These are phyloP conservation scores for Hypoxylon cercidicola DNA, from an alignment of 495 filamentous ascomycete genomes.

Conservation along the genomic window DNA sequence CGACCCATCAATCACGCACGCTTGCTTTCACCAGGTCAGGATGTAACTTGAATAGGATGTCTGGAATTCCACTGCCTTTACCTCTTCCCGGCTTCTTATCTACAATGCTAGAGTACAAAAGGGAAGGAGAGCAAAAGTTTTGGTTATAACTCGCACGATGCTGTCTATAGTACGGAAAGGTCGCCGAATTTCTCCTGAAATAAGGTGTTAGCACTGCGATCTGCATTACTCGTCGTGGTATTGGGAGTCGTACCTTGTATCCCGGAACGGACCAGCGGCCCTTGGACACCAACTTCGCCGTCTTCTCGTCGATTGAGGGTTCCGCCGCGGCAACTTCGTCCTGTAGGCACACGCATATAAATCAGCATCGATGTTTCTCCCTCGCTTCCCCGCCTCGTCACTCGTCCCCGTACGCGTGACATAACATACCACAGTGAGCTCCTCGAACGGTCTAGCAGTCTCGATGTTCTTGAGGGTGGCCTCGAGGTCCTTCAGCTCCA, in stretches of 20 bases:
- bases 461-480: slow-evolving; percentile 97
- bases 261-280: slow-evolving; percentile 97
- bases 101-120: slow-evolving; percentile 70
- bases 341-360: slow-evolving; percentile 55
- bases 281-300: slow-evolving; percentile 89
- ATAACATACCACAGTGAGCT: slow-evolving; percentile 92
- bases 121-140: slow-evolving; percentile 49
- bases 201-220: slow-evolving; percentile 15
- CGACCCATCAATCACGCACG: slow-evolving; percentile 5
- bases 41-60: slow-evolving; percentile 27
- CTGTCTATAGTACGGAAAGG: slow-evolving; percentile 83
- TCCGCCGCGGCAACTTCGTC: slow-evolving; percentile 93
- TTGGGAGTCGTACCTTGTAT: slow-evolving; percentile 84
- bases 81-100: slow-evolving; percentile 53
- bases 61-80: slow-evolving; percentile 47
- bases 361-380: slow-evolving; percentile 28
- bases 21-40: neutral
- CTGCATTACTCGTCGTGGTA: slow-evolving; percentile 12
- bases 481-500: slow-evolving; percentile 89
- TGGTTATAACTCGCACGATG: slow-evolving; percentile 16
- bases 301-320: slow-evolving; percentile 96
- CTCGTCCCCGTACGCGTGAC: neutral
- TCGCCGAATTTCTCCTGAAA: slow-evolving; percentile 97
- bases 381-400: neutral
- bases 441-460: slow-evolving; percentile 93